Evolutionary conservation across 2,329 filamentous ascomycete species (phyloP), one percentile per base, ranked within the genome.

Genomic region (Rutstroemia sydowiana): DNA sequence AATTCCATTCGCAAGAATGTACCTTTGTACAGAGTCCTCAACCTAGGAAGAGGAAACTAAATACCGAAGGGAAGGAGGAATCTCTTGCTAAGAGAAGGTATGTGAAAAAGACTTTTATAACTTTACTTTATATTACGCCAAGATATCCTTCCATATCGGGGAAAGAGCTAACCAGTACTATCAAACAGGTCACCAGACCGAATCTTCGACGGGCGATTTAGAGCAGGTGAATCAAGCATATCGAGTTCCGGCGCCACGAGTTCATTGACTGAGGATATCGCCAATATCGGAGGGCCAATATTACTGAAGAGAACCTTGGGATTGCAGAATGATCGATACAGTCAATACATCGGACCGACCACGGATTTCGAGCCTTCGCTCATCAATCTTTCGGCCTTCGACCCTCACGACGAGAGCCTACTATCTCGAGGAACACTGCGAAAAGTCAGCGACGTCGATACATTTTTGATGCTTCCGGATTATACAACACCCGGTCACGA

Each of bases 361-460:
- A 90, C 87, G 46, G 86, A 90, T 62, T 88, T 91, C 65, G 88
- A 93, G 66, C 85, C 87, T 14, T 84, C 84, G n/a, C 75, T 93
- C 50, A 88, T 92, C 69, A 87, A 88, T 61, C 75, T 92, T 20
- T 90, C 87, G 20, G 77, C 82, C 5, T 91, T 91, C 67, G 86
- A 92, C 69, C 84, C 83, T 28, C 84, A 87, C 65, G 87, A 91
- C 72, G 87, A 92, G 70, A 90, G 85, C 63, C 78, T 86, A 20
- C 75, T 88, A 52, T 79, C 85, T 36, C 74, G 81, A 59, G 82
- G 81, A 28, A 82, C 77, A 5, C 76, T 92, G 53, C 78, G 88
- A 62, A 86, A 87, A 68, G 87, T 92, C 59, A 87, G 85, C 70
- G 81, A 86, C 54, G 69, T 79, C 68, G 86, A 90, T 66, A 91